Base-by-base conservation (phyloP, 1,284 basidiomycete genomes). In the Cutaneotrichosporon curvatum region DNA sequence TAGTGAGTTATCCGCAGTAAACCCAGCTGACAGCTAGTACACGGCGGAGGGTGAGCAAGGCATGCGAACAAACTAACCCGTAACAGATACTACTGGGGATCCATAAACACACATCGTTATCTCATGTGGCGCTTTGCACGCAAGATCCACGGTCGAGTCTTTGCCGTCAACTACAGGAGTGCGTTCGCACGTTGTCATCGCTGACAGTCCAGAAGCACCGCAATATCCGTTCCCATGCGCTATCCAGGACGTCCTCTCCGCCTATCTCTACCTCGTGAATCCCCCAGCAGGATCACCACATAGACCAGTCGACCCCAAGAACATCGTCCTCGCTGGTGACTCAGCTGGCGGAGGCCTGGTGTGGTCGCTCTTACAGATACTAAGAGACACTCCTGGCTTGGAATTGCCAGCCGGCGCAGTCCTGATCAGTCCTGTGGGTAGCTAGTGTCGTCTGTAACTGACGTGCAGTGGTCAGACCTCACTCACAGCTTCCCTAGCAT, bases 201-300 rank as follows among this genome's bases (percentile, higher is more conserved):
- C 43, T 48, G 18, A 43, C 38, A 23, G 23, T 22, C 4, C 46
- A 71, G 67, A 80, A 34, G 82, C 91, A 11, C 91, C 91, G 0
- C 90, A 95, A 70, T 95, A 92, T 58, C 94, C 94, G 0, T 98
- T 96, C 71, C 94, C 94, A 0, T 97, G 94, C 59, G 89, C 85
- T 0, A 73, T 97, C 14, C 88, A 94, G 62, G 91, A 95, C 68
- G 75, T 82, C 39, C 63, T 95, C 10, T 85, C 90, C 1, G 83
- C 88, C 5, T 96, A 77, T 76, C 78, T 78, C 67, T 97, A 75
- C 73, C 79, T 78, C 67, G 81, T 77, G 70, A 79, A 69, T 54
- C 88, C 88, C 0, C 87, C 87, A 1, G 74, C 79, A 0, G 79
- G 71, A 9, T 81, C 85, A 8, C 69, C 79, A 30, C 91, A 96